Conservation (phyloP, 164 flowering plant species). For the Tetrastigma voinierianum region DNA sequence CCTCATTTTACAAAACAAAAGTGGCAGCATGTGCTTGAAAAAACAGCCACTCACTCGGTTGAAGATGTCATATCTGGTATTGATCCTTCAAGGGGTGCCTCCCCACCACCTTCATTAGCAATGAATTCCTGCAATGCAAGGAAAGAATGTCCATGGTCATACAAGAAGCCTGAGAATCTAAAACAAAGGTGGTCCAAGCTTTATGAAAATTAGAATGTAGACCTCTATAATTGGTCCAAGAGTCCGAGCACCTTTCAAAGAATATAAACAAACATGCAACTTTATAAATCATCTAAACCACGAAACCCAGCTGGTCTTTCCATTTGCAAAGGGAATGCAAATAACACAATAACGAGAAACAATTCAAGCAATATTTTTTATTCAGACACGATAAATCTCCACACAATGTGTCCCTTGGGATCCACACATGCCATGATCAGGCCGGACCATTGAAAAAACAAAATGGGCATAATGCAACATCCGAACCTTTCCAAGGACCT, state of each 20-base stretch:
- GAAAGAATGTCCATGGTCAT: not conserved
- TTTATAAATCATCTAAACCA: not conserved
- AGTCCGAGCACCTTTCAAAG: too few relatives aligned
- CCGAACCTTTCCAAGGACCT: not conserved
- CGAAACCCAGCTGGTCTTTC: not conserved
- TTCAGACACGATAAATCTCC: not conserved
- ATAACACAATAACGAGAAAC: too few relatives aligned
- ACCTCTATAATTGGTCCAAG: not conserved
- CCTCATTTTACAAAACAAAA: not conserved
- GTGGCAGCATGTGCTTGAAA: not conserved
- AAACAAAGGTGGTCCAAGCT: not conserved
- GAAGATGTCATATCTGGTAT: constrained; percentile 99
- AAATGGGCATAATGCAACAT: not conserved
- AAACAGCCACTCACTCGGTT: constrained; percentile 72
- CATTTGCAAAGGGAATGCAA: too few relatives aligned
- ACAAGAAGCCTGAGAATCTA: not conserved
- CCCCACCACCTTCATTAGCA: constrained; percentile 87
- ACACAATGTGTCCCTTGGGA: not conserved
- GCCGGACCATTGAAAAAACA: not conserved
- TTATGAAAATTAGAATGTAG: not conserved
- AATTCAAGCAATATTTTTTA: not conserved
- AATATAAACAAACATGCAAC: not conserved
- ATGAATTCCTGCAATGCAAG: constrained; percentile 70
- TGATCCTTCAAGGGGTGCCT: constrained; percentile 94
- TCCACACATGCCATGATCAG: not conserved